phyloP scores from a whole-genome alignment of 441 rosid genomes.

The Arabidopsis lyrata region DNA sequence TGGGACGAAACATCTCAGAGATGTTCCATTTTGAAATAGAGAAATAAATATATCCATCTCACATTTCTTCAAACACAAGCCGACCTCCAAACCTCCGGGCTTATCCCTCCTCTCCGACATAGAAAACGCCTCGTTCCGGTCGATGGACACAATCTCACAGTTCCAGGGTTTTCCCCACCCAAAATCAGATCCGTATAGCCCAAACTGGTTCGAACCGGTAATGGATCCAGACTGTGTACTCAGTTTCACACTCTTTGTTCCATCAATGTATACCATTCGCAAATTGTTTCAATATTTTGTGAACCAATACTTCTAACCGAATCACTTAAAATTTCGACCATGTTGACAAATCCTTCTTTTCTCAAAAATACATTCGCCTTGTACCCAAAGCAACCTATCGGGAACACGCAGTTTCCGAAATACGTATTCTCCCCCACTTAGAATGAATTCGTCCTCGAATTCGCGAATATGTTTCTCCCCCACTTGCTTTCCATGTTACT shows the following conservation, averaged over 20 bases:
- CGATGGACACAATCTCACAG: constrained; percentile 7
- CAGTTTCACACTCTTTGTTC: constrained; percentile 3
- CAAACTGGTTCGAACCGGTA: constrained; percentile 32
- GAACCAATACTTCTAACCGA: constrained; percentile 14
- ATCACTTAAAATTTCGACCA: constrained; percentile 12
- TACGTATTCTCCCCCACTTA: too few relatives aligned
- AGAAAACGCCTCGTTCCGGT: constrained; percentile 5
- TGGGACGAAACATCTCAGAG: too few relatives aligned
- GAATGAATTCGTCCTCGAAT: too few relatives aligned
- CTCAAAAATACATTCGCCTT: background rate
- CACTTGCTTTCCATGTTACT: too few relatives aligned
- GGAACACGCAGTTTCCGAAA: constrained; percentile 33
- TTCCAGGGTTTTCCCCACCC: constrained; percentile 30
- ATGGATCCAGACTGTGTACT: constrained; percentile 10
- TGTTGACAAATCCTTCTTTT: constrained; percentile 27
- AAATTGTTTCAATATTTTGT: background rate
- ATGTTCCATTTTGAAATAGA: constrained; percentile 9
- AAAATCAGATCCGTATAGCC: constrained; percentile 19
- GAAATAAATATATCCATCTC: constrained; percentile 31
- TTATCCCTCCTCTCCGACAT: constrained; percentile 32
- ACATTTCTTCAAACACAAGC: constrained; percentile 27
- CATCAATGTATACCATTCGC: constrained; percentile 16
- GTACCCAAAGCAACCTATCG: background rate
- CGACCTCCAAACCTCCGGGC: constrained; percentile 12
- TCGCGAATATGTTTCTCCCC: too few relatives aligned